These are phyloP conservation scores for Tricholoma matsutake DNA, from an alignment of 768 basidiomycete species.

Conservation along the genomic window DNA sequence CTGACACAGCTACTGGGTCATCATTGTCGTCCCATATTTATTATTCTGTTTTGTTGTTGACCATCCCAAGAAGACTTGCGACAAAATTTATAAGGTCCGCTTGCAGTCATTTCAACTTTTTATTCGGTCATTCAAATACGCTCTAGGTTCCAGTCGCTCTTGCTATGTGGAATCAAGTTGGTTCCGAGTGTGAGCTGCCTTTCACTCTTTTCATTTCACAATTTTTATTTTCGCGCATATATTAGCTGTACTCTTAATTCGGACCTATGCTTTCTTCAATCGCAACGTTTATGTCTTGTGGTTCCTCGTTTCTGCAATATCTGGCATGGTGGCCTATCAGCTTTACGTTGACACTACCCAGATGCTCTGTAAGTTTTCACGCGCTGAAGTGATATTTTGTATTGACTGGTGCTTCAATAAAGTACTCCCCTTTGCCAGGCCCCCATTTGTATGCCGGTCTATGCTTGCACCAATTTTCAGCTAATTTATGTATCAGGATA, in stretches of 20 bases:
- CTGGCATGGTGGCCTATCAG: slow-evolving; percentile 77
- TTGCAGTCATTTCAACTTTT: background rate
- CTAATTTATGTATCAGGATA: slow-evolving; percentile 27
- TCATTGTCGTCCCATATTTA: slow-evolving; percentile 73
- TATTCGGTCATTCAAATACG: background rate
- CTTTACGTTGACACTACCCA: slow-evolving; percentile 76
- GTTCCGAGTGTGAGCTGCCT: slow-evolving; percentile 60
- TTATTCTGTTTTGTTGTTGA: slow-evolving; percentile 74
- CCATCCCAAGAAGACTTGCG: slow-evolving; percentile 60
- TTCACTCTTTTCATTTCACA: slow-evolving; percentile 8
- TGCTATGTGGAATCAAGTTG: slow-evolving; percentile 87
- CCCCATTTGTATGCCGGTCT: slow-evolving; percentile 46
- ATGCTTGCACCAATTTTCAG: background rate
- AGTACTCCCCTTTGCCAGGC: slow-evolving; percentile 67
- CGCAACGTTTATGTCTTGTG: slow-evolving; percentile 66
- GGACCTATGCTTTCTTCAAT: slow-evolving; percentile 86
- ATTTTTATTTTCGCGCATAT: slow-evolving; percentile 16
- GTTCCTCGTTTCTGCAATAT: slow-evolving; percentile 61
- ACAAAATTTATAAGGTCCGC: slow-evolving; percentile 65
- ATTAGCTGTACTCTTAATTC: slow-evolving; percentile 73
- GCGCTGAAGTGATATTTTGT: background rate
- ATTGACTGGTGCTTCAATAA: slow-evolving; percentile 6
- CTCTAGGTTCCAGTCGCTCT: slow-evolving; percentile 72
- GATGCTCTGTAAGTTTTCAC: slow-evolving; percentile 59
- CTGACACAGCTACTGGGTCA: slow-evolving; percentile 70